Conservation (phyloP, 495 filamentous ascomycete genomes). For the Letharia columbiana region DNA sequence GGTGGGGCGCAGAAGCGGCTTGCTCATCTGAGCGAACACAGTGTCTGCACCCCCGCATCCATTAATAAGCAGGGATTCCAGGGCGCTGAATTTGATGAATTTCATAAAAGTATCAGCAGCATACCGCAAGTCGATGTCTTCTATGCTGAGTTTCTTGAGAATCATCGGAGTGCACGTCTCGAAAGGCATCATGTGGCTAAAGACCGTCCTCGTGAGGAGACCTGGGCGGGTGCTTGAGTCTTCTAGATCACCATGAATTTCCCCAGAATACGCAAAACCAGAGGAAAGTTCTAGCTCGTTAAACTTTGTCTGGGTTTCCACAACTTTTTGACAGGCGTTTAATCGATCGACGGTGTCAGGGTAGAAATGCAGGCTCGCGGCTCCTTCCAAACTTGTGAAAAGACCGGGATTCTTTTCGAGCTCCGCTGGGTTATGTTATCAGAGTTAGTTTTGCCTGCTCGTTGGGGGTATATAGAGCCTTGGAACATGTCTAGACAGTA, state of each 20-base stretch:
- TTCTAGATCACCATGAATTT: constrained; percentile 8
- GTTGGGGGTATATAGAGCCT: background rate
- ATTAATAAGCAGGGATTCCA: constrained; percentile 15
- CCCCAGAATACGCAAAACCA: constrained; percentile 6
- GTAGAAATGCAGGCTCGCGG: constrained; percentile 16
- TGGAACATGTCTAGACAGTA: background rate
- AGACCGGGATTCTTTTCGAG: constrained; percentile 14
- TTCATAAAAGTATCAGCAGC: constrained; percentile 18
- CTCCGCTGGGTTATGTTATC: background rate
- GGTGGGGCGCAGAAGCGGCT: constrained; percentile 14
- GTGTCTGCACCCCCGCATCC: constrained; percentile 12
- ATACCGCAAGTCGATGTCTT: constrained; percentile 16
- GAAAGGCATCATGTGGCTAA: constrained; percentile 17
- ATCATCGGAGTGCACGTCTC: constrained; percentile 9
- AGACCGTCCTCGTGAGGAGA: constrained; percentile 11
- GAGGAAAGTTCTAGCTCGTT: constrained; percentile 14
- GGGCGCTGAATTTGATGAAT: constrained; percentile 16
- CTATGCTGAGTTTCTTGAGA: constrained; percentile 16
- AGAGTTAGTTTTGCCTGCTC: background rate
- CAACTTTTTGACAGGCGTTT: constrained; percentile 18
- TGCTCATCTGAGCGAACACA: constrained; percentile 17
- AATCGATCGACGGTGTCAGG: constrained; percentile 17
- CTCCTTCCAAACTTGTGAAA: constrained; percentile 11
- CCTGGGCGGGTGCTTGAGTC: constrained; percentile 16
- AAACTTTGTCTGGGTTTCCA: constrained; percentile 14